Base-by-base conservation (phyloP, 2,329 filamentous ascomycete species). In the Aspergillus sp. region DNA sequence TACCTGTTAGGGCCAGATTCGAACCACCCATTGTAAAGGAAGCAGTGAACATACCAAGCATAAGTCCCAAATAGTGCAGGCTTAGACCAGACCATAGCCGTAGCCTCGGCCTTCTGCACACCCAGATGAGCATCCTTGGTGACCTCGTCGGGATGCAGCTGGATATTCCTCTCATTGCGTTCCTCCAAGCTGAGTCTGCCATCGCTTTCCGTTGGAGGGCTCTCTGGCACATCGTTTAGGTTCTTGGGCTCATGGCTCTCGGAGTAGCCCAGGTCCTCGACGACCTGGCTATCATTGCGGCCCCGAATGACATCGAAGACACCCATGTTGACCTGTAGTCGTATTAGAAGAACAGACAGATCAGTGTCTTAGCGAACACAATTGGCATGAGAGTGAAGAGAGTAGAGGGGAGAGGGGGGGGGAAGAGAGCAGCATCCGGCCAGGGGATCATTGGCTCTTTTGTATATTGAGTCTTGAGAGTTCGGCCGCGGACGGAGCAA, bases 21-120 rank as follows among this genome's bases (percentile, higher is more conserved):
- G 20, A 22, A 22, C 20, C 5, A 2, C 7, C 17, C 33, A 2
- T 35, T 19, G 19, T 7, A 15, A 19, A 2, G 4, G n/a, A 4
- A 20, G 2, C 17, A 7, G 10, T 33, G 25, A 2, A 47, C 56
- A 53, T 47, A 64, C 71, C 63, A 61, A 33, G 62, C 57, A 55
- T 70, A 73, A 47, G 68, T 64, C 7, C 52, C 52, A 25, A 54
- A 52, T 2, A 55, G 57, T 0, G 60, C 60, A 41, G 60, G 60
- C 41, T 65, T 67, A 22, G 62, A 65, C 71, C 71, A 74, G 15
- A 61, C 66, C 35, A 72, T 56, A 10, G 71, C 66, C 4, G 68
- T 64, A 9, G 71, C 71, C 53, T 74, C 70, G 2, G 70, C 66
- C 50, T 71, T 68, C 12, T 50, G 48, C 9, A 53, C 38, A 12